Evolutionary conservation across 176 grass and related monocot species (phyloP).

Genomic region (Tuctoria greenei): DNA sequence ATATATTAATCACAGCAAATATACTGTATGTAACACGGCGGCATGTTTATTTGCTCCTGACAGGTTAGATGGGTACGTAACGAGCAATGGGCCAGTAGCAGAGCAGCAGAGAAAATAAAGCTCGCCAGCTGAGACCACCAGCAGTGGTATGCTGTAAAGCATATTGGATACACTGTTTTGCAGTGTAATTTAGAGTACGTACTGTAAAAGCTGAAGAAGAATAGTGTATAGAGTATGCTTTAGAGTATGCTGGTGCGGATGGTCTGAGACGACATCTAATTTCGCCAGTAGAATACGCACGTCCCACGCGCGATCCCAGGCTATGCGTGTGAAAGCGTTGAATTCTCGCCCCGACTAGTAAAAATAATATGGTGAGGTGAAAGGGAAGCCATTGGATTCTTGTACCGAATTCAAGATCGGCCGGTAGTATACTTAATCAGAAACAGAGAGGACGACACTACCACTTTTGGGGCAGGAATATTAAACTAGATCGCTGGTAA

Average conservation of each 20-base stretch:
- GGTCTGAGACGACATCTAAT: too few species aligned
- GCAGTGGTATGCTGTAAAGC: too few species aligned
- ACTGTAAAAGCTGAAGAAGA: too few species aligned
- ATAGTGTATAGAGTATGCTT: too few species aligned
- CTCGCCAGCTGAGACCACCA: constrained; percentile 31
- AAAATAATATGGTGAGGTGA: constrained; percentile 2
- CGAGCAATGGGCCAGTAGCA: not conserved
- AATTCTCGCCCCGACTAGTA: not conserved
- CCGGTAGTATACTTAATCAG: not conserved
- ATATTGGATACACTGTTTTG: too few species aligned
- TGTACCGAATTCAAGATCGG: constrained; percentile 11
- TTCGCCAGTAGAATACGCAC: constrained; percentile 16
- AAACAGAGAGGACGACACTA: not conserved
- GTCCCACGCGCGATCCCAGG: constrained; percentile 38
- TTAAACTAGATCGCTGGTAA: constrained; percentile 14
- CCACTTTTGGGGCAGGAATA: not conserved
- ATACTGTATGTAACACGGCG: too few species aligned
- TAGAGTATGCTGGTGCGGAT: too few species aligned
- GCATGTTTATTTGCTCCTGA: not conserved
- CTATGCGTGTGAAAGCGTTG: constrained; percentile 36
- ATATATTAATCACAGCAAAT: too few species aligned
- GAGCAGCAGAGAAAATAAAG: constrained; percentile 19
- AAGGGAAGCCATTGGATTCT: constrained; percentile 7
- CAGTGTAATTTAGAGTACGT: too few species aligned
- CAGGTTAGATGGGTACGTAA: constrained; percentile 29